A percentile compares a stretch with the other conserved stretches of the same genome.
Conservation (phyloP, 2,329 filamentous ascomycete species). For the Colletotrichum sp. region DNA sequence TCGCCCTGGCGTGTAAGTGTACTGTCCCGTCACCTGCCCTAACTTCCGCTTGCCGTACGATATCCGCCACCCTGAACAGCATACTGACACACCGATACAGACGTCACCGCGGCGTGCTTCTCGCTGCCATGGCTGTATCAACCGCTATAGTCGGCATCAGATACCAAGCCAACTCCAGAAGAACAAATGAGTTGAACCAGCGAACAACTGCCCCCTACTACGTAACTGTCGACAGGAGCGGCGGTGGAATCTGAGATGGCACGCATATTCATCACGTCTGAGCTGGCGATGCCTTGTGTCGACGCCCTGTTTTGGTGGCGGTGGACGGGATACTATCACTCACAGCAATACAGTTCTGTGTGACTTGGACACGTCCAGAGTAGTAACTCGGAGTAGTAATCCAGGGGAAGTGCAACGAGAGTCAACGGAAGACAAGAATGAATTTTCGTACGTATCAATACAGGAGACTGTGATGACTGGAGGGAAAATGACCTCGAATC, state of each 20-base stretch:
- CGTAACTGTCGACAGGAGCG: conserved; percentile 58
- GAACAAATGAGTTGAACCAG: conserved; percentile 49
- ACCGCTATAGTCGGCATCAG: conserved; percentile 31
- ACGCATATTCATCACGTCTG: not conserved
- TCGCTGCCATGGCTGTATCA: conserved; percentile 35
- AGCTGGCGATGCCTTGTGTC: not conserved
- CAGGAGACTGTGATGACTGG: not conserved
- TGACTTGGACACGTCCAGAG: not conserved
- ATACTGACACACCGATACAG: conserved; percentile 25
- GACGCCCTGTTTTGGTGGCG: not conserved
- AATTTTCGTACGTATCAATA: conserved; percentile 4
- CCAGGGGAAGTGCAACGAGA: not conserved
- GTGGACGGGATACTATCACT: not conserved
- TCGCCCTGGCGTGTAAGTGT: conserved; percentile 21
- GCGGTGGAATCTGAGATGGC: conserved; percentile 44
- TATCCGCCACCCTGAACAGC: not conserved
- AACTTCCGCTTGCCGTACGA: conserved; percentile 18
- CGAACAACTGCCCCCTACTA: conserved; percentile 42
- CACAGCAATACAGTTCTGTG: not conserved
- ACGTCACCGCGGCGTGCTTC: conserved; percentile 41
- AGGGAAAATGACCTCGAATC: not conserved
- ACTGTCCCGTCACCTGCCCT: conserved; percentile 28
- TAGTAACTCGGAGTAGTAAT: not conserved
- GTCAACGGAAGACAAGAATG: not conserved
- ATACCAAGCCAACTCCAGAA: conserved; percentile 40